Conservation (phyloP, 768 basidiomycete species). For the Rhodotorula toruloides region DNA sequence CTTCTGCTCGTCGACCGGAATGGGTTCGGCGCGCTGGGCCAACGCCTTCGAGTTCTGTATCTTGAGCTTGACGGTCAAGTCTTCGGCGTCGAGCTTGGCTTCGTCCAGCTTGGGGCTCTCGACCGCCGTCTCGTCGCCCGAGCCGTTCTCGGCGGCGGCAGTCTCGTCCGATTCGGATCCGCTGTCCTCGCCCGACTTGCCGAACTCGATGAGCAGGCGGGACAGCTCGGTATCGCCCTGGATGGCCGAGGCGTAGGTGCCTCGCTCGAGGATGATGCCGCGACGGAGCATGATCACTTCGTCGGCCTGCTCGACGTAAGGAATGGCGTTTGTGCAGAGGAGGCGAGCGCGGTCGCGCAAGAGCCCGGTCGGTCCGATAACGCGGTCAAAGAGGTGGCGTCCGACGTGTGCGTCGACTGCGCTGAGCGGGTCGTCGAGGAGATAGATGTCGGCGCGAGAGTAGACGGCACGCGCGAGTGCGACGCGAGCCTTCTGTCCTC, state of each 20-base stretch:
- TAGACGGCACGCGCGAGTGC: conserved; percentile 84
- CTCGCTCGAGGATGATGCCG: conserved; percentile 49
- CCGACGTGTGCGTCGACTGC: conserved; percentile 78
- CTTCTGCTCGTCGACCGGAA: conserved; percentile 41
- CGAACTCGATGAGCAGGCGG: conserved; percentile 58
- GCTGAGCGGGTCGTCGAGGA: conserved; percentile 83
- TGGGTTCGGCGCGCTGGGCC: conserved; percentile 45
- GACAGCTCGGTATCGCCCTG: conserved; percentile 43
- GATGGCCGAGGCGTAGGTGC: conserved; percentile 48
- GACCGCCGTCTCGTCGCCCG: conserved; percentile 38
- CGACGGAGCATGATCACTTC: conserved; percentile 49
- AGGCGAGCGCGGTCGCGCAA: conserved; percentile 49
- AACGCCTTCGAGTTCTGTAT: conserved; percentile 25
- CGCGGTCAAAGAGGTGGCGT: conserved; percentile 67
- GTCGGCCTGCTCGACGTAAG: conserved; percentile 49
- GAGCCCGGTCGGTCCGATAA: conserved; percentile 44
- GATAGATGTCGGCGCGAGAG: conserved; percentile 81
- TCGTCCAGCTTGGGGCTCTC: conserved; percentile 36
- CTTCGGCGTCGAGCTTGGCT: conserved; percentile 41
- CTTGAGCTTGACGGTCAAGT: conserved; percentile 39
- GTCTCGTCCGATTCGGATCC: conserved; percentile 35
- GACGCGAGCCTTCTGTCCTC: conserved; percentile 72
- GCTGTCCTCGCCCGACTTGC: conserved; percentile 47
- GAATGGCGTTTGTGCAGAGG: conserved; percentile 51
- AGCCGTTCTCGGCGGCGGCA: conserved; percentile 41